Evolutionary conservation across 225 moss, liverwort and hornwort species (phyloP).

Genomic region (Marchantia polymorpha): DNA sequence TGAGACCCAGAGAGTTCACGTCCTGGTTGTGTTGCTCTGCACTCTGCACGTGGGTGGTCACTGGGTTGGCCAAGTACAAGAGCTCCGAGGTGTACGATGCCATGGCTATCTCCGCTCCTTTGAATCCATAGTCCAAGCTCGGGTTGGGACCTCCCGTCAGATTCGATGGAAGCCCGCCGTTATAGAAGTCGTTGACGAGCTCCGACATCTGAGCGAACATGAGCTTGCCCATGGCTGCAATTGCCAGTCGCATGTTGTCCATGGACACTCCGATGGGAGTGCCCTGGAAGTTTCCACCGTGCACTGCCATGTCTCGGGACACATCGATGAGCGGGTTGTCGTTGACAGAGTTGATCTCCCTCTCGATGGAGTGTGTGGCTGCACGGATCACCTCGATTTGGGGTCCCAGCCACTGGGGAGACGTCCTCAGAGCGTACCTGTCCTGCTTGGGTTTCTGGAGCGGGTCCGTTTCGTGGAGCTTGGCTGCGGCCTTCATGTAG

Average conservation of each 20-base stretch:
- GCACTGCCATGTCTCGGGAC: constrained; percentile 23
- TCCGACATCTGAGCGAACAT: constrained; percentile 62
- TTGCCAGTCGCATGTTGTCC: constrained; percentile 63
- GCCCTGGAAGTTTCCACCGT: constrained; percentile 60
- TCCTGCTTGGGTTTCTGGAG: constrained; percentile 40
- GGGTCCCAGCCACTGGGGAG: constrained; percentile 28
- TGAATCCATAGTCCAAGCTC: constrained; percentile 27
- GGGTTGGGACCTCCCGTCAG: constrained; percentile 60
- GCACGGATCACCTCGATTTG: constrained; percentile 50
- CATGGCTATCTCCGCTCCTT: constrained; percentile 31
- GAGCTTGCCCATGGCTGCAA: constrained; percentile 61
- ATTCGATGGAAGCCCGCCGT: constrained; percentile 56
- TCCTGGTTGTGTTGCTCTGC: constrained; percentile 27
- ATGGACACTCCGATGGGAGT: constrained; percentile 66
- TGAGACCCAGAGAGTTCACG: constrained; percentile 59
- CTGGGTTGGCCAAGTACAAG: constrained; percentile 60
- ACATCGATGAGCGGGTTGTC: constrained; percentile 19
- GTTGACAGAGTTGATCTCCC: constrained; percentile 28
- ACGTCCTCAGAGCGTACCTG: constrained; percentile 22
- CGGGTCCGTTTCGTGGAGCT: constrained; percentile 24
- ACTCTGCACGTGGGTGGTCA: constrained; percentile 67
- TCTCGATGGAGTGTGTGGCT: constrained; percentile 34
- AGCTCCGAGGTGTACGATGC: constrained; percentile 61
- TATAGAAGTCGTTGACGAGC: constrained; percentile 63
- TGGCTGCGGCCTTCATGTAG: neutral